Conservation (phyloP, 1,139 yeast genomes). For the Diutina mesorugosa region DNA sequence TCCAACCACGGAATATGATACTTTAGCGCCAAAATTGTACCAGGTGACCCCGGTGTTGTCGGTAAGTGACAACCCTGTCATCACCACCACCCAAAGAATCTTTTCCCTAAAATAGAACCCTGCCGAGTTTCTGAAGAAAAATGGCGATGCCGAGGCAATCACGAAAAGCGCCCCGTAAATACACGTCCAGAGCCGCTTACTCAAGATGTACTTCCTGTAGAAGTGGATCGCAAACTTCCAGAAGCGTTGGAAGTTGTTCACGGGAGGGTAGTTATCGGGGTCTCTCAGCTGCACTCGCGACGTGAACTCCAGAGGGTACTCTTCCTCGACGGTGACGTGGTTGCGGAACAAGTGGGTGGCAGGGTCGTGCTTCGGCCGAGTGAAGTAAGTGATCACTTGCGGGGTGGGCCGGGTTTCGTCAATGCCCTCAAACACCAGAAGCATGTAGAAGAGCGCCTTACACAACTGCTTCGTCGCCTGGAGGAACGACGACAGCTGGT, state of each 20-base stretch:
- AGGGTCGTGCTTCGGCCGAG: slow-evolving; percentile 6
- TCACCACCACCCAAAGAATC: slow-evolving; percentile 18
- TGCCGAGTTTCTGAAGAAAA: slow-evolving; percentile 4
- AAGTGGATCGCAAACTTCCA: slow-evolving; percentile 10
- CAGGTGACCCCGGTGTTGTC: slow-evolving; percentile 23
- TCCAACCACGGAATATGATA: slow-evolving; percentile 19
- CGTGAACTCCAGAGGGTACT: slow-evolving; percentile 5
- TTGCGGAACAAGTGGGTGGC: neutral
- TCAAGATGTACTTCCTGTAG: slow-evolving; percentile 9
- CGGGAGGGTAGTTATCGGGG: slow-evolving; percentile 21
- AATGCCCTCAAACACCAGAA: slow-evolving; percentile 15
- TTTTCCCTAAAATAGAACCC: neutral
- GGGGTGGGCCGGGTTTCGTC: slow-evolving; percentile 18
- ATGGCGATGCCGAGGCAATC: slow-evolving; percentile 16
- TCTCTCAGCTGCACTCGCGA: slow-evolving; percentile 8
- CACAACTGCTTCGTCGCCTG: slow-evolving; percentile 12
- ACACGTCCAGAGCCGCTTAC: slow-evolving; percentile 20
- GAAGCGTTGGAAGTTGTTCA: slow-evolving; percentile 10
- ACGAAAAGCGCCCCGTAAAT: slow-evolving; percentile 16
- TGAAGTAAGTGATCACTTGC: slow-evolving; percentile 11
- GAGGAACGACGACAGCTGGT: slow-evolving; percentile 16
- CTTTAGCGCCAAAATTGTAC: slow-evolving; percentile 15
- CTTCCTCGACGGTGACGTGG: slow-evolving; percentile 6
- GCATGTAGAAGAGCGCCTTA: slow-evolving; percentile 8
- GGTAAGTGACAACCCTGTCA: slow-evolving; percentile 20